Conservation (phyloP, 2,329 filamentous ascomycete genomes). For the Exutisphaerella laricina region DNA sequence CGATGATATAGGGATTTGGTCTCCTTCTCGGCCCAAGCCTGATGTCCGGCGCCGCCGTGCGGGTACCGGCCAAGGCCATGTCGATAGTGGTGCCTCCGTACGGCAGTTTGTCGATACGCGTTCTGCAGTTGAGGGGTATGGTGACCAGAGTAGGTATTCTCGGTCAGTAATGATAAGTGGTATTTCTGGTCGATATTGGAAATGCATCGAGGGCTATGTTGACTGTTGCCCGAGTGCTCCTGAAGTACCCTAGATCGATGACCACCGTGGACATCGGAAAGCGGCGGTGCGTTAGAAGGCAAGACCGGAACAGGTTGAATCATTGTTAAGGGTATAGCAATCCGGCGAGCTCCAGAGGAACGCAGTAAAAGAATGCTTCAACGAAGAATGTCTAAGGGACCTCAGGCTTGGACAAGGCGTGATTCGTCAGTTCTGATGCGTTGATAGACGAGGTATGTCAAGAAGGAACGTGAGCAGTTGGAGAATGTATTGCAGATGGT, state of each 20-base stretch:
- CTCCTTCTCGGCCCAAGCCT: constrained; percentile 17
- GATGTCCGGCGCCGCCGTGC: constrained; percentile 9
- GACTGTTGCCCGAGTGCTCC: constrained; percentile 40
- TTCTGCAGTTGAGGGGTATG: constrained; percentile 14
- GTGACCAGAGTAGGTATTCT: constrained; percentile 20
- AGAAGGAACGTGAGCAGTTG: constrained; percentile 41
- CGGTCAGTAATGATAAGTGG: constrained; percentile 25
- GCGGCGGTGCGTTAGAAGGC: constrained; percentile 39
- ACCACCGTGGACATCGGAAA: constrained; percentile 27
- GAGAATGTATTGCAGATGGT: constrained; percentile 21
- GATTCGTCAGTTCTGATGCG: constrained; percentile 25
- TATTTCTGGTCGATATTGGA: constrained; percentile 30
- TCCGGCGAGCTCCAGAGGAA: constrained; percentile 24
- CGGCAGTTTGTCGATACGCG: constrained; percentile 12
- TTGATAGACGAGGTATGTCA: constrained; percentile 17
- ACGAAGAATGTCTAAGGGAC: constrained; percentile 26
- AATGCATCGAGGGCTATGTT: constrained; percentile 24
- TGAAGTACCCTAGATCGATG: constrained; percentile 35
- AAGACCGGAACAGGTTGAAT: constrained; percentile 36
- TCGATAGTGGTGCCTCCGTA: constrained; percentile 14
- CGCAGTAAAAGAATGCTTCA: constrained; percentile 40
- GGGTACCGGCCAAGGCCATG: constrained; percentile 8
- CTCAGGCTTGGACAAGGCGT: constrained; percentile 14
- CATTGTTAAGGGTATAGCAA: constrained; percentile 23
- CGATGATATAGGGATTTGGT: constrained; percentile 26